Base-by-base conservation (phyloP, 805 yeast genomes). In the Scheffersomyces stipitis region DNA sequence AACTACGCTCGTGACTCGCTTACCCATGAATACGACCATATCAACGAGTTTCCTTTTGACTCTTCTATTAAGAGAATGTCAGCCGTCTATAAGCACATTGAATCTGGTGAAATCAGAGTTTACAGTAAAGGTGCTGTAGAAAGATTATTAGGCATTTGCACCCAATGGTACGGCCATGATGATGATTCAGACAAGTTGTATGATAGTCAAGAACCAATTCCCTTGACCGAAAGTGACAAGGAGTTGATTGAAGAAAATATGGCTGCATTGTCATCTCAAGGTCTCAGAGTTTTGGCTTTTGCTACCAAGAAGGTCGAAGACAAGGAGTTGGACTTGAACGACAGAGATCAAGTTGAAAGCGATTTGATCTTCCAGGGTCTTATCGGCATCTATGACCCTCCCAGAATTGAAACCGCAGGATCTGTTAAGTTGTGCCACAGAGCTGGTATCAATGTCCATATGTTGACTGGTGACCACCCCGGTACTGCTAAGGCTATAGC, bases 381-480 rank as follows among this genome's bases (percentile, higher is more conserved):
- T 15, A 78, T 82, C 48, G 91, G 91, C 43, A 83, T 84, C 46
- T 83, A 84, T 53, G 91, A 84, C 56, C 91, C 91, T 14, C 91
- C 91, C 38, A 71, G 91, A 50, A 64, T 67, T 9, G 90, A 84
- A 62, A 77, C 87, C 12, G 75, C 78, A 8, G 75, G 67, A 9
- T 75, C 86, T 4, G 90, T 84, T 15, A 74, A 73, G 48, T 58
- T 64, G 41, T 83, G 90, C 58, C 88, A 82, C 53, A 67, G 58
- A 32, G 91, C 91, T 12, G 91, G 91, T 42, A 80, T 84, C 48
- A 78, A 80, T 45, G 90, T 84, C 31, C 87, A 80, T 49, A 84
- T 84, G 91, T 73, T 85, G 28, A 84, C 91, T 14, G 91, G 91
- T 44, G 91, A 84, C 55, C 88, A 82, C 51, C 85, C 83, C 7